These are phyloP conservation scores for Malus sieversii DNA, from an alignment of 306 rosid species.

Conservation along the genomic window DNA sequence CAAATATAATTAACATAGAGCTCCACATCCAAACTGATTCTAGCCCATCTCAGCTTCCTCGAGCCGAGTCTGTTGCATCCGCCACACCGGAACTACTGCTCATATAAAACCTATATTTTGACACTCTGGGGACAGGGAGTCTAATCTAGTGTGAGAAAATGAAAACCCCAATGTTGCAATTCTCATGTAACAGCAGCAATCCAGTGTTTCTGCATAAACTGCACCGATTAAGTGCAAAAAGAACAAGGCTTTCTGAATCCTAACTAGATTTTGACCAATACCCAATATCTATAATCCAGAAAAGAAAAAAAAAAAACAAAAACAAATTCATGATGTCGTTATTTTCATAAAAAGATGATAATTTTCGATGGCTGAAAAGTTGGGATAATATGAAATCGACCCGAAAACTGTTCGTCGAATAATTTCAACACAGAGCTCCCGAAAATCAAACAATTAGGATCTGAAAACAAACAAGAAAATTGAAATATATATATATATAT, in stretches of 20 bases:
- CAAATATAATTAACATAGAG: not conserved
- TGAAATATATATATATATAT: not conserved
- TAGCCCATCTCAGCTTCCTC: not conserved
- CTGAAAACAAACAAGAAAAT: conserved; percentile 15
- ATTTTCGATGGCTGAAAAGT: too few relatives aligned
- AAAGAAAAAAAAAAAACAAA: too few relatives aligned
- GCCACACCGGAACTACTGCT: too few relatives aligned
- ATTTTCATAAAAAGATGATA: too few relatives aligned
- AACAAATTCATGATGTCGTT: too few relatives aligned
- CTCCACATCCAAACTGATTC: not conserved
- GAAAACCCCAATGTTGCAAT: not conserved
- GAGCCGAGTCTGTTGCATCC: not conserved
- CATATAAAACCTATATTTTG: not conserved
- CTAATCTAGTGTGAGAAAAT: not conserved
- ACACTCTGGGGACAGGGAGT: not conserved
- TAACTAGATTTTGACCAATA: not conserved
- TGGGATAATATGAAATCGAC: too few relatives aligned
- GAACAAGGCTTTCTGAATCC: not conserved
- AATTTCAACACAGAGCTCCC: not conserved
- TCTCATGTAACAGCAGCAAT: not conserved
- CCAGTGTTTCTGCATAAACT: not conserved
- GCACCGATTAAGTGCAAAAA: too few relatives aligned
- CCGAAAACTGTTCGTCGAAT: too few relatives aligned
- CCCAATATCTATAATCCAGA: not conserved
- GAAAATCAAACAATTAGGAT: conserved; percentile 3